A percentile compares a stretch with the other conserved stretches of the same genome.
Conservation (phyloP, 306 rosid genomes). For the Luffa acutangula region DNA sequence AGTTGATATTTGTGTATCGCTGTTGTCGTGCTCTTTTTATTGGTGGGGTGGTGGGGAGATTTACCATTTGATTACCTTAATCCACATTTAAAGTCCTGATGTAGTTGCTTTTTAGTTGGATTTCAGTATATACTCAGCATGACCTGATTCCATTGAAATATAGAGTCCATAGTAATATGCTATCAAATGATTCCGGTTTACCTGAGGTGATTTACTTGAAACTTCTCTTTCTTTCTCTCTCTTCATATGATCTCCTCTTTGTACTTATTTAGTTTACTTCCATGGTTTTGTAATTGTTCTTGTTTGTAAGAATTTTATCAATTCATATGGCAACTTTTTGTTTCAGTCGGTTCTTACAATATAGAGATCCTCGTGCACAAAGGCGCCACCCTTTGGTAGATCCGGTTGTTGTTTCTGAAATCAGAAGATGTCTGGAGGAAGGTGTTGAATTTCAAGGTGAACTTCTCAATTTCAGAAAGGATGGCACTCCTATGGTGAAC, state of each 20-base stretch:
- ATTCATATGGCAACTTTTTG: neutral
- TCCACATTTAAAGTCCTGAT: neutral
- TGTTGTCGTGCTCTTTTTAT: neutral
- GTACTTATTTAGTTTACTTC: neutral
- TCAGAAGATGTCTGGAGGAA: conserved; percentile 77
- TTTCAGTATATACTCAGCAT: neutral
- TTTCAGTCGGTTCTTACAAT: conserved; percentile 91
- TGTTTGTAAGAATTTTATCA: neutral
- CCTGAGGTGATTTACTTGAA: neutral
- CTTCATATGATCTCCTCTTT: neutral
- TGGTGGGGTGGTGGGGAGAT: neutral
- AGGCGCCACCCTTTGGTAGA: conserved; percentile 93
- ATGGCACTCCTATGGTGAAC: conserved; percentile 82
- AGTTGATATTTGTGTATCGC: neutral
- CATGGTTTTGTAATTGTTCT: neutral
- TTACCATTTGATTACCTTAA: neutral
- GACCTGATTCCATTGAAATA: neutral
- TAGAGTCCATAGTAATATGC: neutral
- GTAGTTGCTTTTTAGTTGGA: neutral
- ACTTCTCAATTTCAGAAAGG: conserved; percentile 88
- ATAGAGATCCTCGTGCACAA: conserved; percentile 87
- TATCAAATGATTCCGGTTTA: neutral
- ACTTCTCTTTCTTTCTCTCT: neutral
- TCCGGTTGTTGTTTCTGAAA: conserved; percentile 95
- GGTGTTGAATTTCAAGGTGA: conserved; percentile 90